Evolutionary conservation across 2,329 filamentous ascomycete species (phyloP).

Genomic region (Ceratocystis smalleyi): DNA sequence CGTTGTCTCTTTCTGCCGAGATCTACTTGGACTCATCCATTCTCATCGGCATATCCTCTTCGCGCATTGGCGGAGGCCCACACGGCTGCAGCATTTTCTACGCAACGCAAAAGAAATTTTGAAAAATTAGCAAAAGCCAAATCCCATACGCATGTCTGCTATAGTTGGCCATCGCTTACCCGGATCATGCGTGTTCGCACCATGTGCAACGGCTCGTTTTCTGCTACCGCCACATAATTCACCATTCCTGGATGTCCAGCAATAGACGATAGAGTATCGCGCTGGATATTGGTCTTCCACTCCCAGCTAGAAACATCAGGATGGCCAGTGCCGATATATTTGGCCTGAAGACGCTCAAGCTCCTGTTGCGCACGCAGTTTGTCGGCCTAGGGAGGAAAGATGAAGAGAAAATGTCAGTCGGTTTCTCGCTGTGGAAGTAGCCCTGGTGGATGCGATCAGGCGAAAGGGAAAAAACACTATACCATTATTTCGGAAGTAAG

Average conservation of each 20-base stretch:
- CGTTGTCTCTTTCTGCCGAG: neutral
- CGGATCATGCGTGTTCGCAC: slow-evolving; percentile 68
- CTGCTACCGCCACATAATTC: slow-evolving; percentile 74
- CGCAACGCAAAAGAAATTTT: neutral
- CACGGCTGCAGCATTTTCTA: slow-evolving; percentile 54
- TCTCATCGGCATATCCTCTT: slow-evolving; percentile 28
- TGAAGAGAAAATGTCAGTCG: neutral
- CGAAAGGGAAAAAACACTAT: no score
- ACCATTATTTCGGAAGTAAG: no score
- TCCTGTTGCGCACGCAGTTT: slow-evolving; percentile 96
- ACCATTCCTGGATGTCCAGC: slow-evolving; percentile 79
- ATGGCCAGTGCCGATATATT: slow-evolving; percentile 90
- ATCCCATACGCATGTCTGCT: no score
- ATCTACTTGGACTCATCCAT: slow-evolving; percentile 13
- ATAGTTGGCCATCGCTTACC: slow-evolving; percentile 25
- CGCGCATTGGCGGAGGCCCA: slow-evolving; percentile 41
- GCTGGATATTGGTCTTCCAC: slow-evolving; percentile 89
- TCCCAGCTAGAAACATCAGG: slow-evolving; percentile 96
- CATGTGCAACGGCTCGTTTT: slow-evolving; percentile 71
- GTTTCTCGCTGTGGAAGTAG: neutral
- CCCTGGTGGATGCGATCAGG: no score
- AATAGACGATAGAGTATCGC: slow-evolving; percentile 80
- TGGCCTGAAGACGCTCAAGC: slow-evolving; percentile 88
- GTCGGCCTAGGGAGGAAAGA: slow-evolving; percentile 49
- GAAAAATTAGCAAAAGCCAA: no score